Evolutionary conservation across 768 basidiomycete species (phyloP).

Genomic region (Gautieria morchelliformis): DNA sequence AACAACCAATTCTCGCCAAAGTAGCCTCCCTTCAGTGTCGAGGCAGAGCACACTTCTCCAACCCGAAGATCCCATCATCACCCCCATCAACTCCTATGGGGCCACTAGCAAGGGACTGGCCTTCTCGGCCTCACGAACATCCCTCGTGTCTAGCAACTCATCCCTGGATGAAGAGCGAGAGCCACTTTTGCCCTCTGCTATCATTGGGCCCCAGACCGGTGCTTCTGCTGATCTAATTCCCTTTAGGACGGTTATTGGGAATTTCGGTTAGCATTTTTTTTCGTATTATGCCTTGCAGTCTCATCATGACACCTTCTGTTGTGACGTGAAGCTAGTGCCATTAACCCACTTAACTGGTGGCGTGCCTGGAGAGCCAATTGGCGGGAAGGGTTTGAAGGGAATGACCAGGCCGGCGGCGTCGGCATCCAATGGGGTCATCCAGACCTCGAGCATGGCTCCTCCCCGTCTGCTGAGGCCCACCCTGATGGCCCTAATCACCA

Average conservation of each 20-base stretch:
- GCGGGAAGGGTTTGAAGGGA: constrained; percentile 7
- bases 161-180: constrained; percentile 17
- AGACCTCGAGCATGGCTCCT: background rate
- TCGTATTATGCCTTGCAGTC: background rate
- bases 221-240: constrained; percentile 19
- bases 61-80: constrained; percentile 27
- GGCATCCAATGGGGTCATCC: background rate
- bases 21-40: background rate
- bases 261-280: background rate
- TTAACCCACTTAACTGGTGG: background rate
- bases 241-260: constrained; percentile 11
- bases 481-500: too few relatives aligned
- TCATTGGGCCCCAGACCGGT: background rate
- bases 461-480: background rate
- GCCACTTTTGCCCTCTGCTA: constrained; percentile 32
- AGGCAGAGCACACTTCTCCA: background rate
- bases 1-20: background rate
- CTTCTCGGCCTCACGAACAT: constrained; percentile 17
- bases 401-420: background rate
- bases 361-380: background rate
- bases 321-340: background rate
- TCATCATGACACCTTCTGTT: background rate
- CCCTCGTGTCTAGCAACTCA: constrained; percentile 10
- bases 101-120: constrained; percentile 17
- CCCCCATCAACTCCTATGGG: constrained; percentile 42